phyloP scores from a whole-genome alignment of 1,284 basidiomycete species.

The Papiliotrema laurentii region DNA sequence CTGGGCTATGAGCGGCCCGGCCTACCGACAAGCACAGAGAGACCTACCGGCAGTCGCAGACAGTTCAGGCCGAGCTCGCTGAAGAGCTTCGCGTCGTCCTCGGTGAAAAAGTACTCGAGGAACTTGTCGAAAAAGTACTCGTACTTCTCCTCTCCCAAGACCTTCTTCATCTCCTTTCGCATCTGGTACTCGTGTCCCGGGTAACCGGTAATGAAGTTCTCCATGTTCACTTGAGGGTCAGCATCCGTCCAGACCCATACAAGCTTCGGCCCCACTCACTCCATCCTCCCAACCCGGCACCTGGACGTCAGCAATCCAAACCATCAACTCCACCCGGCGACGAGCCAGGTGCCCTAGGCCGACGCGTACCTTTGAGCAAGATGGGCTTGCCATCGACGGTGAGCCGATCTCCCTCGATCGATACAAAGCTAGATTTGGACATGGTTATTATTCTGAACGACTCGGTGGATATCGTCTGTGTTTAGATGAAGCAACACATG shows the following conservation, averaged over 20 bases:
- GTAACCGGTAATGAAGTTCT: constrained; percentile 47
- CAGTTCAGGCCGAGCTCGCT: constrained; percentile 63
- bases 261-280: constrained; percentile 18
- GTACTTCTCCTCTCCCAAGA: constrained; percentile 63
- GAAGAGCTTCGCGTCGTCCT: constrained; percentile 66
- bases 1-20: constrained; percentile 4
- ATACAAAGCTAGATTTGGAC: no score
- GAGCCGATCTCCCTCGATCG: constrained; percentile 18
- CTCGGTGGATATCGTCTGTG: no score
- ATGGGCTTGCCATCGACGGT: constrained; percentile 23
- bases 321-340: not conserved
- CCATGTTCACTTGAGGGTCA: constrained; percentile 39
- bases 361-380: constrained; percentile 28
- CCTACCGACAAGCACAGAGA: not conserved
- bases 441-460: no score
- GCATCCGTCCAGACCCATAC: not conserved
- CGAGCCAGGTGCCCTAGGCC: not conserved
- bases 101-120: constrained; percentile 67
- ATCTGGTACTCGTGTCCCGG: constrained; percentile 54
- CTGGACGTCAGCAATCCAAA: constrained; percentile 9
- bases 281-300: constrained; percentile 44
- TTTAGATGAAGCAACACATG: no score
- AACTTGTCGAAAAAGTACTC: constrained; percentile 78
- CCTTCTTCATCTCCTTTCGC: constrained; percentile 61
- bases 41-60: constrained; percentile 51